Base-by-base conservation (phyloP, 139 green algal genomes). In the Tetraselmis chui region DNA sequence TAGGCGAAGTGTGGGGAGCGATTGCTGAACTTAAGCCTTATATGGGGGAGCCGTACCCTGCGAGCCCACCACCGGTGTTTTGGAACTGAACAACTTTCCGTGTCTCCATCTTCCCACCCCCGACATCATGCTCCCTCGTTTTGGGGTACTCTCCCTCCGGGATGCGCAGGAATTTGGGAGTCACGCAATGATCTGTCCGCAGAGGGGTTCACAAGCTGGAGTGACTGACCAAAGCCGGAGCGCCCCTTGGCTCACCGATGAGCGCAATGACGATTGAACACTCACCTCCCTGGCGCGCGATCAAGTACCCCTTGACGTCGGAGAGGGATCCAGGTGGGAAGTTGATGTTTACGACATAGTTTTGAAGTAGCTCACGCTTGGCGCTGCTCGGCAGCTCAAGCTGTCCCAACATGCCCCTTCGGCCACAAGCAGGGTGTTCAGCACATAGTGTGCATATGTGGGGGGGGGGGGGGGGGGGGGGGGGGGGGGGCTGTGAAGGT, bases 301-400 rank as follows among this genome's bases (percentile, higher is more conserved):
- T 59, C 18, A 2, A 75, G 2, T 11, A 18, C 11, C 45, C 74
- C 80, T 85, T 82, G 80, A 85, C 27, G 78, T 85, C 77, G 30
- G 83, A 78, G 1, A 78, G 77, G 76, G 80, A 75, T 0, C 18
- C 29, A 30, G 83, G 82, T 25, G 89, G 89, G 79, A 92, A 86
- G 83, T 93, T 93, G 24, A 92, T 80, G 79, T 93, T 93, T 32
- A 93, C 27, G 0, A 92, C 83, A 26, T 78, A 31, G 24, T 86
- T 87, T 0, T 67, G n/a, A 1, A 88, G 78, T 25, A 28, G 29
- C 0, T 26, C 58, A n/a, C n/a, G n/a, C n/a, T n/a, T n/a, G n/a
- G n/a, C n/a, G n/a, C n/a, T n/a, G n/a, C n/a, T n/a, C n/a, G n/a
- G n/a, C n/a, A n/a, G n/a, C n/a, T n/a, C n/a, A 29, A 75, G 76